Conservation (phyloP, 1,284 basidiomycete genomes). For the Pascua guehoae region DNA sequence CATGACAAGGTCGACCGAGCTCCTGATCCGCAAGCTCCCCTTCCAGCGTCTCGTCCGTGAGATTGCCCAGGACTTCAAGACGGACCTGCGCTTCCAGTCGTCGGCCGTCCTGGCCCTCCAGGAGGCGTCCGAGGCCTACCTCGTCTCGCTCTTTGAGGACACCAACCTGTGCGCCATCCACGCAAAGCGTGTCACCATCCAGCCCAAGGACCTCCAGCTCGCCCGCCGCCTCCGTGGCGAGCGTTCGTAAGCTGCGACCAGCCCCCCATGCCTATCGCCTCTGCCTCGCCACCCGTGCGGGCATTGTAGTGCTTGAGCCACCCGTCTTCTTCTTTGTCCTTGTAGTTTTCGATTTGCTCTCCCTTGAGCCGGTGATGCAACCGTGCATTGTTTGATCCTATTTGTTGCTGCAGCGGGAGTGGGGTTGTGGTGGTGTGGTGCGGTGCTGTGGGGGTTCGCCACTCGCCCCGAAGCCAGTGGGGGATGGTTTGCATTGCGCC, state of each 20-base stretch:
- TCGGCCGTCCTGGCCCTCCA: slow-evolving; percentile 86
- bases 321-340: not conserved
- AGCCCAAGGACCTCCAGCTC: slow-evolving; percentile 74
- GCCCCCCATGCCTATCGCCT: too few species aligned
- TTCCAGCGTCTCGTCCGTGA: slow-evolving; percentile 86
- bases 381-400: slow-evolving; percentile 8
- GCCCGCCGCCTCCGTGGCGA: slow-evolving; percentile 74
- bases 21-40: slow-evolving; percentile 86
- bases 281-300: not conserved
- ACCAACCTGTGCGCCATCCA: slow-evolving; percentile 88
- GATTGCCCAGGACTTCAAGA: slow-evolving; percentile 66
- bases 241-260: slow-evolving; percentile 66
- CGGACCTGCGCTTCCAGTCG: slow-evolving; percentile 88
- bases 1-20: slow-evolving; percentile 63
- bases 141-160: slow-evolving; percentile 71
- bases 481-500: too few species aligned
- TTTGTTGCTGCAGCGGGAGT: too few species aligned
- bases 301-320: not conserved
- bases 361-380: slow-evolving; percentile 15
- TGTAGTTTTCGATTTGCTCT: slow-evolving; percentile 20
- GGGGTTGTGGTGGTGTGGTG: too few species aligned
- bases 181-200: slow-evolving; percentile 80
- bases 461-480: too few species aligned
- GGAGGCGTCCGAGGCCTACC: slow-evolving; percentile 87
- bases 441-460: too few species aligned